Conservation (phyloP, 768 basidiomycete species). For the Tulasnella sp. region DNA sequence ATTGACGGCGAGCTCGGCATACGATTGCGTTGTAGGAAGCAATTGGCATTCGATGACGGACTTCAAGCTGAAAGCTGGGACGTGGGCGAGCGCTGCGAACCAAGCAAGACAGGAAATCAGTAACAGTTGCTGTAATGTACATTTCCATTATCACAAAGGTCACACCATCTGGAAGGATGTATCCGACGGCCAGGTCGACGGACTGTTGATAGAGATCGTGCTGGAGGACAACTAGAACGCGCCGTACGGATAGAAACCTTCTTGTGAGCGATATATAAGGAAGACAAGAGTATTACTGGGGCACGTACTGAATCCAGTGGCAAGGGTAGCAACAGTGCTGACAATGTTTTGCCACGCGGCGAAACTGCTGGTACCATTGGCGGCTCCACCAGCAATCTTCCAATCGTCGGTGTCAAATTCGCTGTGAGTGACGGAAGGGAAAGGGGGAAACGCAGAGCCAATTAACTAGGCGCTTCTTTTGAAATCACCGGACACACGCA, state of each 20-base stretch:
- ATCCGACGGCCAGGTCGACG: slow-evolving; percentile 37
- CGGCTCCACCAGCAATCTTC: slow-evolving; percentile 70
- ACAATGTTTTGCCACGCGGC: slow-evolving; percentile 66
- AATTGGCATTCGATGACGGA: slow-evolving; percentile 20
- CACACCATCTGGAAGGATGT: slow-evolving; percentile 31
- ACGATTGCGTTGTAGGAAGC: slow-evolving; percentile 26
- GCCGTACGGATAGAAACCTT: too few species aligned
- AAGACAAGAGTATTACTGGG: background rate
- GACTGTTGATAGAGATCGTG: slow-evolving; percentile 63
- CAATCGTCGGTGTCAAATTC: slow-evolving; percentile 76
- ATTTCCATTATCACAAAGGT: slow-evolving; percentile 24
- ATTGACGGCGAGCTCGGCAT: slow-evolving; percentile 31
- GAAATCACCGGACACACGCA: too few species aligned
- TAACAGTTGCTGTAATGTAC: slow-evolving; percentile 28
- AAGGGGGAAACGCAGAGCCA: too few species aligned
- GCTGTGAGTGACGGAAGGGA: too few species aligned
- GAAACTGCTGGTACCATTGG: slow-evolving; percentile 52
- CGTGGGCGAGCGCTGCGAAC: background rate
- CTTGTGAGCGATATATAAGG: too few species aligned
- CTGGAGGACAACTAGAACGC: slow-evolving; percentile 53
- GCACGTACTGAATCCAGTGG: slow-evolving; percentile 43
- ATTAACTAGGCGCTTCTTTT: too few species aligned
- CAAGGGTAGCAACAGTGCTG: slow-evolving; percentile 42
- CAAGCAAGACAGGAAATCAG: slow-evolving; percentile 25
- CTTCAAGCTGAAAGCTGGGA: slow-evolving; percentile 14